Evolutionary conservation across 2,329 filamentous ascomycete species (phyloP).

Genomic region (Apiospora pterosperma): DNA sequence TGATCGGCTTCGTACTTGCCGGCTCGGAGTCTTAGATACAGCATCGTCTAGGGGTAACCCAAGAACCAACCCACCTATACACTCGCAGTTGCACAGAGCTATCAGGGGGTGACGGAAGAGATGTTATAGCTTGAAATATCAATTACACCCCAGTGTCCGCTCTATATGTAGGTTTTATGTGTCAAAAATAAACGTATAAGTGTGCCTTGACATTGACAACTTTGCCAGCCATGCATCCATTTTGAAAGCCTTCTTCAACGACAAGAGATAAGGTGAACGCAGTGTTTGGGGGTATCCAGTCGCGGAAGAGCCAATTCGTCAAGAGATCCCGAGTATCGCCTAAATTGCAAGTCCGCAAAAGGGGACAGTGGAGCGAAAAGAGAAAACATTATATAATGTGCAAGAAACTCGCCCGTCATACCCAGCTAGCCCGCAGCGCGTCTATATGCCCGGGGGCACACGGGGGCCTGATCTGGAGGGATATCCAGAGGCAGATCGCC

Average conservation of each 20-base stretch:
- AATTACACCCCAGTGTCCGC: not conserved
- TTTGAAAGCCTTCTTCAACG: not conserved
- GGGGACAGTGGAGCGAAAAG: not conserved
- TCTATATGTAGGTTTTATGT: slow-evolving; percentile 1
- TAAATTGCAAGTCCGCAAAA: slow-evolving; percentile 3
- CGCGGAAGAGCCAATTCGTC: slow-evolving; percentile 2
- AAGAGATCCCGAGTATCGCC: not conserved
- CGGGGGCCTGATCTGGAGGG: not conserved
- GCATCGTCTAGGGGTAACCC: not conserved
- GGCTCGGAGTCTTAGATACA: not conserved
- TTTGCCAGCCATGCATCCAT: not conserved
- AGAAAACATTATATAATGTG: slow-evolving; percentile 3
- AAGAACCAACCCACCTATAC: not conserved
- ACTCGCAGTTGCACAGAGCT: not conserved
- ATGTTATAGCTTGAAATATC: not conserved
- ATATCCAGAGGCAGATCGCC: not conserved
- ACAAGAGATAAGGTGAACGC: slow-evolving; percentile 3
- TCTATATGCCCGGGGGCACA: not conserved
- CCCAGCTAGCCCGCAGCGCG: not conserved
- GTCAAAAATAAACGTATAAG: not conserved
- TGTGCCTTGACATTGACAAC: not conserved
- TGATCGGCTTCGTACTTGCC: not conserved
- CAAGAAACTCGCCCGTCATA: not conserved
- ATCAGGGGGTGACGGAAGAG: not conserved
- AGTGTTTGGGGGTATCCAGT: slow-evolving; percentile 3